These are phyloP conservation scores for Sporothrix humicola DNA, from an alignment of 2,329 filamentous ascomycete genomes.

Conservation along the genomic window DNA sequence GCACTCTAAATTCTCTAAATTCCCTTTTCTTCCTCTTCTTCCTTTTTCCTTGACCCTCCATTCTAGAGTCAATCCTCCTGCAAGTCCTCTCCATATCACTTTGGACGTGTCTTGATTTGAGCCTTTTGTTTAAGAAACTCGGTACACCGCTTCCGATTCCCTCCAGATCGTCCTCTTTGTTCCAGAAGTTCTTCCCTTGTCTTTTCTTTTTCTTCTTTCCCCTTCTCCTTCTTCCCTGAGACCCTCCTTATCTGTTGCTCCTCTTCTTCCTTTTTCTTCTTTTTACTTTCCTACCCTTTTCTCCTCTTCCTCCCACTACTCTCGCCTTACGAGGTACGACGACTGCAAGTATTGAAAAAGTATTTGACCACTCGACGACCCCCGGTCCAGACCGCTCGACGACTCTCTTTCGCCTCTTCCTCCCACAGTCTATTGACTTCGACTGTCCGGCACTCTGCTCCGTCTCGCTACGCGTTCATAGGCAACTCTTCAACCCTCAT, in stretches of 20 bases:
- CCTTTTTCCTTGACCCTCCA: not conserved
- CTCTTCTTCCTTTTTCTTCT: not conserved
- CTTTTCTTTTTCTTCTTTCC: not conserved
- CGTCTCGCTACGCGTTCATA: conserved; percentile 2
- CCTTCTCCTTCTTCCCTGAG: not conserved
- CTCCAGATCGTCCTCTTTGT: conserved; percentile 19
- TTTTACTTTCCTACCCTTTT: not conserved
- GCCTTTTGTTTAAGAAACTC: conserved; percentile 16
- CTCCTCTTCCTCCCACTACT: not conserved
- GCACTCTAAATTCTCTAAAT: too few species aligned
- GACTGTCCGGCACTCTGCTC: not conserved
- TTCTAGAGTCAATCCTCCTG: not conserved
- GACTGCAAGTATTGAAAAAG: not conserved
- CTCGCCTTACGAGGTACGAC: not conserved
- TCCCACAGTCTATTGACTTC: too few species aligned
- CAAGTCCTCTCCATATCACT: not conserved
- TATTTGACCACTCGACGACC: conserved; percentile 11
- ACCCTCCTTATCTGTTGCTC: not conserved
- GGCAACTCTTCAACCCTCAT: conserved; percentile 8
- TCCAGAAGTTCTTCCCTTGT: not conserved
- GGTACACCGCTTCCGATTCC: conserved; percentile 14
- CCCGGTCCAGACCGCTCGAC: conserved; percentile 4
- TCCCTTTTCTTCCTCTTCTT: too few species aligned
- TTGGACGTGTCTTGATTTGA: not conserved
- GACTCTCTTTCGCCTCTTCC: conserved; percentile 9